Percentiles rank a stretch among this genome's conserved stretches.
These are phyloP conservation scores for Podospora bellae-mahoneyi DNA, from an alignment of 495 filamentous ascomycete genomes.

Conservation along the genomic window DNA sequence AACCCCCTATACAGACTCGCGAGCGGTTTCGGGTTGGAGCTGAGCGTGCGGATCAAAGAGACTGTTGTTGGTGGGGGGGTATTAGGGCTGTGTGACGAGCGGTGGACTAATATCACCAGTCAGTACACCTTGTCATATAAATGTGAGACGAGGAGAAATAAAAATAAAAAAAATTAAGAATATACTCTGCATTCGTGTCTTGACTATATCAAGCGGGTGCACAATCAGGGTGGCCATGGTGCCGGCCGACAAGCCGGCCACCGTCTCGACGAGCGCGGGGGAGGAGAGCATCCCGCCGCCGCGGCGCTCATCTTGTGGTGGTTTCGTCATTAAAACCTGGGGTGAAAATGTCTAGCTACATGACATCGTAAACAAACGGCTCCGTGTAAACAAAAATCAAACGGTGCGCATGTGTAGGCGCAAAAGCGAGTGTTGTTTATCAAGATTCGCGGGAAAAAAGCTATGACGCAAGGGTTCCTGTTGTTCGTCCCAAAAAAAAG, in stretches of 20 bases:
- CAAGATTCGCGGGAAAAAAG: conserved; percentile 9
- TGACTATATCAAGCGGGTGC: conserved; percentile 90
- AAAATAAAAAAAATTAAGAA: not conserved
- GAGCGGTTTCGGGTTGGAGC: conserved; percentile 45
- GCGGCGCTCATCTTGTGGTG: conserved; percentile 16
- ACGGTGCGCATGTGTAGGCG: not conserved
- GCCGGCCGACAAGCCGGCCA: conserved; percentile 88
- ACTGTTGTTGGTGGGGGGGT: conserved; percentile 37
- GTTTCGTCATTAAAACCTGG: conserved; percentile 38
- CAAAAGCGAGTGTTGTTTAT: conserved; percentile 4
- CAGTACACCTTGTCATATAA: too few species aligned
- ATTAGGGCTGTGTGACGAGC: conserved; percentile 30
- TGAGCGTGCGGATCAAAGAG: conserved; percentile 43
- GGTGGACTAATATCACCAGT: conserved; percentile 29
- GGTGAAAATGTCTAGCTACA: conserved; percentile 18
- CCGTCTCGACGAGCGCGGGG: conserved; percentile 77
- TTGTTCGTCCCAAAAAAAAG: conserved; percentile 1
- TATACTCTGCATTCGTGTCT: conserved; percentile 88
- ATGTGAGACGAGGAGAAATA: not conserved
- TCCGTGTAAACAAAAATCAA: conserved; percentile 1
- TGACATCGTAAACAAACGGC: conserved; percentile 8
- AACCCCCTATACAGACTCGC: conserved; percentile 82
- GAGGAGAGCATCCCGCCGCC: conserved; percentile 53
- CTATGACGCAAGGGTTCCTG: conserved; percentile 20
- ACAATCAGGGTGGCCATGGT: conserved; percentile 76